A percentile compares a stretch with the other conserved stretches of the same genome.
phyloP scores from a whole-genome alignment of 2,329 filamentous ascomycete genomes.

The Monilinia polystroma region DNA sequence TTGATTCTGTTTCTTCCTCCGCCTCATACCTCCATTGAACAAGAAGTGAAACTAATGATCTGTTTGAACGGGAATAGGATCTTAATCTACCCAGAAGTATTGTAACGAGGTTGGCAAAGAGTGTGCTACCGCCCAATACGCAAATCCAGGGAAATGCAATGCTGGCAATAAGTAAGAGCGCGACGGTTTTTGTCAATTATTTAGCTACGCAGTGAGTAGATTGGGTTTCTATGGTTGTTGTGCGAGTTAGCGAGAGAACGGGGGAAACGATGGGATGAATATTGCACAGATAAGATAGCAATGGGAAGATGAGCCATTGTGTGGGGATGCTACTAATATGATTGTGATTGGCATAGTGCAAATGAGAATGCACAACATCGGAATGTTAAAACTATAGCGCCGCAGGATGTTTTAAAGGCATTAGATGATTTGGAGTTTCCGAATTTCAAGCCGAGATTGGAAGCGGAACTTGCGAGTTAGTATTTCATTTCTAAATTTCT shows the following conservation, averaged over 20 bases:
- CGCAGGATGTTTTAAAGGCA: conserved; percentile 72
- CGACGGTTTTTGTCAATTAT: conserved; percentile 81
- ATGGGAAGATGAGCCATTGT: neutral
- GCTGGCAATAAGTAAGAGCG: conserved; percentile 75
- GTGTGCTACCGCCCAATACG: conserved; percentile 75
- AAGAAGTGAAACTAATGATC: neutral
- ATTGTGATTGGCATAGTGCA: conserved; percentile 50
- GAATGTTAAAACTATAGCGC: conserved; percentile 77
- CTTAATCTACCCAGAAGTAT: conserved; percentile 77
- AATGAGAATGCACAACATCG: conserved; percentile 66
- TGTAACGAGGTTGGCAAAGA: conserved; percentile 75
- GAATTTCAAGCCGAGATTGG: conserved; percentile 67
- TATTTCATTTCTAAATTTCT: conserved; percentile 26
- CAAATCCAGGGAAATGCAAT: conserved; percentile 82
- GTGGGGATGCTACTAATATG: neutral
- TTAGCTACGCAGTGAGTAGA: conserved; percentile 67
- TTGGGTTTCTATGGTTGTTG: neutral
- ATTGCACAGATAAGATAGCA: neutral
- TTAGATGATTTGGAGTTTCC: conserved; percentile 73
- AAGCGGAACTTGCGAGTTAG: conserved; percentile 74
- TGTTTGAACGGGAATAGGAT: conserved; percentile 53
- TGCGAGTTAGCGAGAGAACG: neutral
- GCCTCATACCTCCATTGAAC: neutral
- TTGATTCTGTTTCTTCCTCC: neutral
- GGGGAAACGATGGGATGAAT: neutral